Percentiles rank a stretch among this genome's conserved stretches.
Evolutionary conservation across 495 filamentous ascomycete genomes (phyloP).

Genomic region (Diplogelasinospora grovesii): DNA sequence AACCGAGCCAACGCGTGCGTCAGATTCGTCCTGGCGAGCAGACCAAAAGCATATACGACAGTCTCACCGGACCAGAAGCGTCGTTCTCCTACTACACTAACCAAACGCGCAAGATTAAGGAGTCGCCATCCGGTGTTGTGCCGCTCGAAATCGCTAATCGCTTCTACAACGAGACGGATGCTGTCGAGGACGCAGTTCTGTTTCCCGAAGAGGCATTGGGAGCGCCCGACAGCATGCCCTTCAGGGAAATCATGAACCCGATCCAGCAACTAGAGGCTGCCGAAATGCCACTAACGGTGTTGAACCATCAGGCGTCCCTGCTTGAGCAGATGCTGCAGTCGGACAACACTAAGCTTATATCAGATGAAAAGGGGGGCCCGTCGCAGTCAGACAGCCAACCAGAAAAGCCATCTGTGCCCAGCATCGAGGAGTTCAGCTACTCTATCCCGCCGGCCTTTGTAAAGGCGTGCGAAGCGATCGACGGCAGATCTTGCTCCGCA

Average conservation of each 20-base stretch:
- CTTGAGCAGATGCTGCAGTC: too few relatives aligned
- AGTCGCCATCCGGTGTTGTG: conserved; percentile 5
- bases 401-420: too few relatives aligned
- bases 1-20: conserved; percentile 30
- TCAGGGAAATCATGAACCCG: conserved; percentile 31
- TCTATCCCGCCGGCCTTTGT: too few relatives aligned
- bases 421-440: too few relatives aligned
- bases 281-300: conserved; percentile 15
- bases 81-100: conserved; percentile 16
- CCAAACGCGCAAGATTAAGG: conserved; percentile 10
- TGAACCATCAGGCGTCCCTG: conserved; percentile 6
- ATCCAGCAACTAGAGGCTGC: conserved; percentile 28
- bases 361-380: too few relatives aligned
- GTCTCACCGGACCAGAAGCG: conserved; percentile 20
- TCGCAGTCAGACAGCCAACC: too few relatives aligned
- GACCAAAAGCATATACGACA: conserved; percentile 32
- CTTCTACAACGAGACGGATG: conserved; percentile 42
- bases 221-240: conserved; percentile 24
- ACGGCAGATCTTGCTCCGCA: too few relatives aligned
- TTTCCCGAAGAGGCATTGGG: conserved; percentile 35
- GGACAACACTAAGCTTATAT: too few relatives aligned
- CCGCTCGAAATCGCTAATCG: too few relatives aligned
- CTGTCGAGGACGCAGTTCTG: conserved; percentile 38
- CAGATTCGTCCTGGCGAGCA: conserved; percentile 36
- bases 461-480: too few relatives aligned